Conservation (phyloP, 257 asterid species). For the Galeopsis tetrahit region DNA sequence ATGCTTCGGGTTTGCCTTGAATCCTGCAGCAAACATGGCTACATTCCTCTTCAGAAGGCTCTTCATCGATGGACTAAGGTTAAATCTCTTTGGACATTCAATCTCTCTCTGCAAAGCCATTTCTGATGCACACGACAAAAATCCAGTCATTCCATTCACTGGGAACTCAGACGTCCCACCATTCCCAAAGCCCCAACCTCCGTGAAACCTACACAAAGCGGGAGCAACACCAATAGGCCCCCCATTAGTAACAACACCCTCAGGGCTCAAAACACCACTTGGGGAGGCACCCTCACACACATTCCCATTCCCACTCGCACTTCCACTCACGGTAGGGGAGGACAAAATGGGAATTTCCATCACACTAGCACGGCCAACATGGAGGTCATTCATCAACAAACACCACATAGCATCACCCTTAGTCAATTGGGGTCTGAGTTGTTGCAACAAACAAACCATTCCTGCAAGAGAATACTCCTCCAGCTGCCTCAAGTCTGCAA, state of each 20-base stretch:
- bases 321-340: slow-evolving; percentile 43
- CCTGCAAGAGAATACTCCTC: slow-evolving; percentile 83
- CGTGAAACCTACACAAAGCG: slow-evolving; percentile 78
- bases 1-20: slow-evolving; percentile 72
- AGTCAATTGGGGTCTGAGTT: slow-evolving; percentile 77
- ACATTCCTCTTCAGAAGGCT: slow-evolving; percentile 80
- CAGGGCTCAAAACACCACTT: slow-evolving; percentile 38
- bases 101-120: slow-evolving; percentile 76
- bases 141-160: slow-evolving; percentile 53
- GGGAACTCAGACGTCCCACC: slow-evolving; percentile 71
- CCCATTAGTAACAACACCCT: slow-evolving; percentile 51
- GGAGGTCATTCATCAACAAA: slow-evolving; percentile 87
- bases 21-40: slow-evolving; percentile 93
- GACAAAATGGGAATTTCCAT: slow-evolving; percentile 80
- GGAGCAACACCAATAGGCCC: slow-evolving; percentile 79
- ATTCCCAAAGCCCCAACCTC: slow-evolving; percentile 89
- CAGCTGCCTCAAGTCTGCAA: slow-evolving; percentile 75
- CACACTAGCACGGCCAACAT: slow-evolving; percentile 85
- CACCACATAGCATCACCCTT: slow-evolving; percentile 98
- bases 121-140: slow-evolving; percentile 62
- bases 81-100: slow-evolving; percentile 89
- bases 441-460: slow-evolving; percentile 90
- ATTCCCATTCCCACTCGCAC: slow-evolving; percentile 31
- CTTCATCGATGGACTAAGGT: slow-evolving; percentile 90
- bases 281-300: slow-evolving; percentile 44